Percentiles rank a stretch among this genome's conserved stretches.
Conservation (phyloP, 176 grass and related monocot species). For the Juncus inflexus region DNA sequence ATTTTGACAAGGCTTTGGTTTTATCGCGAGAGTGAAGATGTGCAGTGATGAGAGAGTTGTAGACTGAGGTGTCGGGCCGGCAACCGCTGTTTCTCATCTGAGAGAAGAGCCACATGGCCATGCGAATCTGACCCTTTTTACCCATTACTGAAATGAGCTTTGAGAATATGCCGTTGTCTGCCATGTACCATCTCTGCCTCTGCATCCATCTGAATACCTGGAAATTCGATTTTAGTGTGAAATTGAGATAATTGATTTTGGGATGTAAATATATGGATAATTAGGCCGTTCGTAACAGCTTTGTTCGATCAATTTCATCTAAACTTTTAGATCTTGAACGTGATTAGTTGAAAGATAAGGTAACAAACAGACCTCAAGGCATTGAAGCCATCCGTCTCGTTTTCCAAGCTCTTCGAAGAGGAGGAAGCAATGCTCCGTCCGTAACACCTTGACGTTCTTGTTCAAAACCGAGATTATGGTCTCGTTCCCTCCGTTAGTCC, state of each 20-base stretch:
- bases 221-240: slow-evolving; percentile 7
- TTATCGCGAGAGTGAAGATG: slow-evolving; percentile 87
- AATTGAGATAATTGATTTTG: not conserved
- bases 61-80: slow-evolving; percentile 75
- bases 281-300: not conserved
- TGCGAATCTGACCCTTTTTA: slow-evolving; percentile 83
- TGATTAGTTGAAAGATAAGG: not conserved
- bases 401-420: slow-evolving; percentile 92
- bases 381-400: slow-evolving; percentile 74
- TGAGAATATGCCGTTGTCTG: slow-evolving; percentile 90
- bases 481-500: slow-evolving; percentile 55
- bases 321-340: not conserved
- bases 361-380: slow-evolving; percentile 49
- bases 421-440: slow-evolving; percentile 85
- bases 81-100: slow-evolving; percentile 90
- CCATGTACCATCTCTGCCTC: slow-evolving; percentile 82
- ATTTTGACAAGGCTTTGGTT: slow-evolving; percentile 69
- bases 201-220: slow-evolving; percentile 99
- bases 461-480: slow-evolving; percentile 54
- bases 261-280: too few relatives aligned
- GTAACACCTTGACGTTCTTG: slow-evolving; percentile 66
- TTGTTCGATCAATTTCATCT: not conserved
- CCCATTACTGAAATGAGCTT: slow-evolving; percentile 96
- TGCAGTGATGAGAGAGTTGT: slow-evolving; percentile 73
- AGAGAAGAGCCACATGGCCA: slow-evolving; percentile 98